Base-by-base conservation (phyloP, 805 yeast species). In the Lipomyces starkeyi region DNA sequence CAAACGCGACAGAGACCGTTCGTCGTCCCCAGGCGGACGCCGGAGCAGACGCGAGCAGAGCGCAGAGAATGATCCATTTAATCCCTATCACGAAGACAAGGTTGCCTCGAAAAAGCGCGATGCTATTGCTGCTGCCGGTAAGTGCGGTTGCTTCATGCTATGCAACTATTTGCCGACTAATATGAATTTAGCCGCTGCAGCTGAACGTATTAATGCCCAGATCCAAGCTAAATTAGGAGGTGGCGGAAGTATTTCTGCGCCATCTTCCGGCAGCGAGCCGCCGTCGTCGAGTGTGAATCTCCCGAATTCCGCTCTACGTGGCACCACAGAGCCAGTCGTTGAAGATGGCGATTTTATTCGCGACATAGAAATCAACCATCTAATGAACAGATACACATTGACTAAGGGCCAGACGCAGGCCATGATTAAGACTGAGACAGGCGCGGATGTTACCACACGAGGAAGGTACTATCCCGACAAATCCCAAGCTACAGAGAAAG, bases 381-480 rank as follows among this genome's bases (percentile, higher is more conserved):
- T 78, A 49, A 71, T 78, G 13, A 79, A 78, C 72, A 74, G 79
- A 56, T 79, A 79, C 59, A 71, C 78, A 40, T 71, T 78, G 55
- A 78, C 81, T 35, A 79, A 78, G 64, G 75, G 72, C 6, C 75
- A 73, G 22, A 78, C 81, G 1, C 78, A 75, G 63, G 66, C 69
- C 3, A 69, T 68, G 65, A 77, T 78, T 52, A 65, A 68, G 59
- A 65, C 70, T n/a, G 74, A 75, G 56, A 75, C 76, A 11, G 79
- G 80, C 3, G 78, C 76, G 13, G 76, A 73, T 34, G 75, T 78
- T 17, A 72, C 74, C 3, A 76, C 81, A 4, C 72, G 75, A 5
- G 81, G 81, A 25, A 65, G 77, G 59, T 78, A 78, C 66, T 78
- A 75, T 57, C 80, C 80, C n/a, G 80, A 78, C 60, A 67, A 72